A percentile compares a stretch with the other conserved stretches of the same genome.
phyloP scores from a whole-genome alignment of 805 yeast genomes.

The Saturnispora ahearnii region DNA sequence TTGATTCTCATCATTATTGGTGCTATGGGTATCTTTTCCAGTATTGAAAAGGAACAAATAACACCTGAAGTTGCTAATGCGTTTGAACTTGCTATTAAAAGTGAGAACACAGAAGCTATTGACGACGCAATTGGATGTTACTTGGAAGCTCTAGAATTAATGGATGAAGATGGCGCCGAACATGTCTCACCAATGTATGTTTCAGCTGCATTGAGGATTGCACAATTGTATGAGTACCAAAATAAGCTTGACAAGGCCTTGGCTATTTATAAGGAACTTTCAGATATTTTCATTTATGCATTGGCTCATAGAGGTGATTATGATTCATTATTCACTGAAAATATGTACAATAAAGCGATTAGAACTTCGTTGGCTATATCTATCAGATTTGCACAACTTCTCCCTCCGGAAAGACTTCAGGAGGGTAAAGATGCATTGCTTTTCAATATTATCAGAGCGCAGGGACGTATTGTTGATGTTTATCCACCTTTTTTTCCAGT shows the following conservation, averaged over 20 bases:
- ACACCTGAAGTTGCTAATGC: slow-evolving; percentile 11
- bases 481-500: slow-evolving; percentile 22
- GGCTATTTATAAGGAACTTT: slow-evolving; percentile 18
- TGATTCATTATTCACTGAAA: slow-evolving; percentile 5
- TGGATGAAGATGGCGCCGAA: slow-evolving; percentile 45
- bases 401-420: slow-evolving; percentile 15
- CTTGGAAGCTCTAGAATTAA: slow-evolving; percentile 57
- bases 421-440: slow-evolving; percentile 19
- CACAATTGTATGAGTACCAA: slow-evolving; percentile 61
- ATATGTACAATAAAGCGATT: slow-evolving; percentile 14
- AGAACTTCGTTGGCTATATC: slow-evolving; percentile 17
- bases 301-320: slow-evolving; percentile 9
- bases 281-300: slow-evolving; percentile 10
- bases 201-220: slow-evolving; percentile 75
- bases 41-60: slow-evolving; percentile 8
- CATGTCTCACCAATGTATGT: slow-evolving; percentile 70
- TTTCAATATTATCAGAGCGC: slow-evolving; percentile 19
- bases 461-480: slow-evolving; percentile 17
- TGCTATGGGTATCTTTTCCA: neutral
- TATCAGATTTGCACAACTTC: slow-evolving; percentile 19
- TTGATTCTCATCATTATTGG: neutral
- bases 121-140: slow-evolving; percentile 62
- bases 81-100: slow-evolving; percentile 10
- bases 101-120: slow-evolving; percentile 34
- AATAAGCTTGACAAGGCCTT: slow-evolving; percentile 22